Base-by-base conservation (phyloP, 176 grass and related monocot species). In the Oryza longistaminata region DNA sequence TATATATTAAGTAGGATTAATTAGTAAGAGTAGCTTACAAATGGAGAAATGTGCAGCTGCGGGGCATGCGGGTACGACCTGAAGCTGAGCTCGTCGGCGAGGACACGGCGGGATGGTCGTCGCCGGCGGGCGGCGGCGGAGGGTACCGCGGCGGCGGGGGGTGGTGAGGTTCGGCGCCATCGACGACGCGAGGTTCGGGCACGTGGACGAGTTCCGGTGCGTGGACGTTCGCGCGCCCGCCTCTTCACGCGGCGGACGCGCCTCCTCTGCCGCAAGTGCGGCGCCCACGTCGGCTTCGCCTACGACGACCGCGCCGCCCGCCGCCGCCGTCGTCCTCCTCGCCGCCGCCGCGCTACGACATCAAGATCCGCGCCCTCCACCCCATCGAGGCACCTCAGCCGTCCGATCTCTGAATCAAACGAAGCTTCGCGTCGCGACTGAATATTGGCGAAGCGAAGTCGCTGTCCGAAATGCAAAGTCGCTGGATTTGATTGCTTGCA, bases 211-310 rank as follows among this genome's bases (percentile, higher is more conserved):
- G 84, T 76, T 94, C 76, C 88, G 77, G 0, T 91, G 81, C 87
- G 70, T 85, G 16, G 90, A 91, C 84, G 42, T 87, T 0, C 87
- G 81, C 14, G 79, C 87, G 15, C 82, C 31, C 40, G 87, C 24
- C 67, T 92, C 76, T 90, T 92, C 81, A 48, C 77, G 71, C 69
- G 75, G 44, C 80, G 87, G 43, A 92, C 91, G 2, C 76, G 82
- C 16, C 84, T 90, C 2, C 84, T 84, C 84, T 92, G 91, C 87
- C 87, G 91, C 81, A 74, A 90, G 49, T 92, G 91, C 87, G 87
- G 84, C 71, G 73, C 29, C 1, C 21, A 19, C 46, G 45, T 92
- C 84, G 91, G 91, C 0, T 81, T 76, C 73, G 87, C 55, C 1
- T 87, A 92, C 83, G 50, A 83, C 77, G 81, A 68, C 76, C 80